Percentiles rank a stretch among this genome's conserved stretches.
These are phyloP conservation scores for Sordariomycetes sp. DNA, from an alignment of 2,329 filamentous ascomycete species.

Conservation along the genomic window DNA sequence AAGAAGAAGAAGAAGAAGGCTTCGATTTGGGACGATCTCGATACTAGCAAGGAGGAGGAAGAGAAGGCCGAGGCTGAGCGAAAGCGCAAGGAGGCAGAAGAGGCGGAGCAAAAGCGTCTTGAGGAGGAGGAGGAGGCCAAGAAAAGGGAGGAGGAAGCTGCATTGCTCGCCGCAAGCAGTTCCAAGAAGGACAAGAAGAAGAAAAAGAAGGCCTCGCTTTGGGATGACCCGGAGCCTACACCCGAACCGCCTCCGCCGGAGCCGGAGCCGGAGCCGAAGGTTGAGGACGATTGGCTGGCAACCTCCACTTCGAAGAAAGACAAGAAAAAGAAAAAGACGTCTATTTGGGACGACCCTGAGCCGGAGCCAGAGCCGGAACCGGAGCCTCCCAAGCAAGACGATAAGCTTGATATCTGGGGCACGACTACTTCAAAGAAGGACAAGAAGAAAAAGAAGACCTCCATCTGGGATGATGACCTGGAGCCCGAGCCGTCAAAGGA, in stretches of 20 bases:
- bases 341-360: conserved; percentile 10
- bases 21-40: conserved; percentile 3
- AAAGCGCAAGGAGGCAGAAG: conserved; percentile 1
- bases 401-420: not conserved
- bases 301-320: conserved; percentile 15
- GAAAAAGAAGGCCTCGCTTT: conserved; percentile 9
- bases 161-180: conserved; percentile 12
- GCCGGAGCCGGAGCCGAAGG: conserved; percentile 10
- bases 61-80: conserved; percentile 4
- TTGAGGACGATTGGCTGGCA: not conserved
- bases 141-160: conserved; percentile 16
- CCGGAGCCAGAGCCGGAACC: conserved; percentile 9
- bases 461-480: conserved; percentile 11
- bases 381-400: conserved; percentile 14
- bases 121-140: conserved; percentile 12
- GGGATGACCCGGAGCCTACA: not conserved
- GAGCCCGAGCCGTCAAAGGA: conserved; percentile 15
- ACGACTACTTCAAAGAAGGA: conserved; percentile 15
- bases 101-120: not conserved
- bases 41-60: conserved; percentile 8
- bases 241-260: conserved; percentile 5
- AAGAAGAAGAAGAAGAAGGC: conserved; percentile 22
- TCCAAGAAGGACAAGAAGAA: conserved; percentile 13
- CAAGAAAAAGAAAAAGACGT: conserved; percentile 23
- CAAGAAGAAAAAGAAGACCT: conserved; percentile 20